phyloP scores from a whole-genome alignment of 345 rosid genomes.

The Citrus unshiu region DNA sequence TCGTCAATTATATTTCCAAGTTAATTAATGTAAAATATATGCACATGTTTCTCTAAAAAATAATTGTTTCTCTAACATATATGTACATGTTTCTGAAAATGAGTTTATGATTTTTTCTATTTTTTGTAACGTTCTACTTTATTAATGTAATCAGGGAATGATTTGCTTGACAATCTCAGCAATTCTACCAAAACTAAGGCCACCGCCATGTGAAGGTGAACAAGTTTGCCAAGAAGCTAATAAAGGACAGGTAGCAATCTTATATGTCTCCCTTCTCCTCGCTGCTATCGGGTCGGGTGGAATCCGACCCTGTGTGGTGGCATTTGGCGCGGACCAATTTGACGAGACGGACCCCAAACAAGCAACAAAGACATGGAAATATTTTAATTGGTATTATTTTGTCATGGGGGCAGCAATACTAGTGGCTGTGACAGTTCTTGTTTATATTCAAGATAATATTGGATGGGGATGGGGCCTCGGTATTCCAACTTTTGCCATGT shows the following conservation, averaged over 20 bases:
- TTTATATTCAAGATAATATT: conserved; percentile 72
- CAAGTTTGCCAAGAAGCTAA: conserved; percentile 63
- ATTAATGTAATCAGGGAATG: conserved; percentile 56
- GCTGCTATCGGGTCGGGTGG: conserved; percentile 87
- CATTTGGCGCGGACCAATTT: conserved; percentile 90
- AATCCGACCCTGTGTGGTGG: conserved; percentile 67
- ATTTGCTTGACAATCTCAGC: conserved; percentile 69
- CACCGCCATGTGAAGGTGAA: conserved; percentile 63
- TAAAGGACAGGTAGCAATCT: conserved; percentile 50
- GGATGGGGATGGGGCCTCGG: conserved; percentile 94
- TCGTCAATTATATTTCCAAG: no score
- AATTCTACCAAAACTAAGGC: conserved; percentile 59
- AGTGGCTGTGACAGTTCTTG: conserved; percentile 68
- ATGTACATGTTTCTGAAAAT: no score
- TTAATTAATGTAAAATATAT: no score
- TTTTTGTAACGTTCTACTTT: neutral
- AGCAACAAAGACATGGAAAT: conserved; percentile 56
- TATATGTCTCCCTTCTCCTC: conserved; percentile 65
- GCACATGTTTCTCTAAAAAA: no score
- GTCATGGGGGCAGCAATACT: conserved; percentile 72
- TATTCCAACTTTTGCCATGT: conserved; percentile 72
- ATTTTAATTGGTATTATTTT: conserved; percentile 91
- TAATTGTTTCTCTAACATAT: no score
- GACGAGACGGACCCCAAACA: conserved; percentile 66
- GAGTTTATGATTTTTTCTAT: no score